Evolutionary conservation across 2,329 filamentous ascomycete genomes (phyloP), one percentile per base, ranked within the genome.

Genomic region (Bipolaris zeicola): DNA sequence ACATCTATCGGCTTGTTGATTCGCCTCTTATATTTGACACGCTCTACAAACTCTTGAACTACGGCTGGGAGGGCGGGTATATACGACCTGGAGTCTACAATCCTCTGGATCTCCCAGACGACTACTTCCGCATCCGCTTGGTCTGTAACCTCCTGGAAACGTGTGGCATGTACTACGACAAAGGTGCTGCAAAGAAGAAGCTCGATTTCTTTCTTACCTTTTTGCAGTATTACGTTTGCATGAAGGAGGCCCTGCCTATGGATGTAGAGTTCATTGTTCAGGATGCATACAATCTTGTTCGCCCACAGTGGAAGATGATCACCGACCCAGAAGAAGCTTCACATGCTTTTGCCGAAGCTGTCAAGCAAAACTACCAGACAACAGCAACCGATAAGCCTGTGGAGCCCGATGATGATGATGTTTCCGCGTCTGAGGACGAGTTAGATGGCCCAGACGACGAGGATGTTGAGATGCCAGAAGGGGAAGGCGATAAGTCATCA

Each of bases 1-100:
- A 99, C 80, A 96, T 97, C 70, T 99, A 98, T 74, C 90, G 95
- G 55, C 91, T 99, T 86, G 85, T 99, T 36, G 95, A 99, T 75
- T 95, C 96, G 41, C 90, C 91, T 0, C 90, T 98, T 22, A 89
- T 99, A 49, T 99, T 99, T 68, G 95, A 99, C 71, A 91, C 89
- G 1, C 84, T 99, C 77, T 99, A 97, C 81, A 92, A 92, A 71
- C 90, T 99, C 66, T 84, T 97, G 73, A 96, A 92, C 6, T 96
- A 96, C 73, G 95, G 94, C 24, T 91, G 98, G 75, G 88, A 85
- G 68, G 82, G 88, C 28, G 94, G 94, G 0, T 91, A 90, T 41
- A 94, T 94, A 1, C 82, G 90, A 24, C 91, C 91, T 16, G 92
- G 91, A 24, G 85, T 86, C 45, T 80, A 90, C 55, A 96, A 90